Percentiles rank a stretch among this genome's conserved stretches.
Evolutionary conservation across 2,329 filamentous ascomycete genomes (phyloP).

Genomic region (Penicillium sp.): DNA sequence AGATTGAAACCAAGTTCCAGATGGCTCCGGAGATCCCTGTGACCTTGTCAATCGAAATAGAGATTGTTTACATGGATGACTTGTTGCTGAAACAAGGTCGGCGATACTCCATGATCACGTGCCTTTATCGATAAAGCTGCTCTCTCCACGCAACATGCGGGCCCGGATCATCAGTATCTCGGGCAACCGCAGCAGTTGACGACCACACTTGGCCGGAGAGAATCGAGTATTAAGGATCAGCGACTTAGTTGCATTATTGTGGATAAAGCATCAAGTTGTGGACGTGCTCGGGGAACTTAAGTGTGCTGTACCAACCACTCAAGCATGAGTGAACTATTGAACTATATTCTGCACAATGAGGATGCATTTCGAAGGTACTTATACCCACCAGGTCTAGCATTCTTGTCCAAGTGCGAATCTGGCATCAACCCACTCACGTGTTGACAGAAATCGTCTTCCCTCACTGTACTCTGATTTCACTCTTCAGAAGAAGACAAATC

Average conservation of each 20-base stretch:
- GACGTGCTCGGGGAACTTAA: too few relatives aligned
- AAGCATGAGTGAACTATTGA: constrained; percentile 55
- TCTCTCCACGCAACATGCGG: background rate
- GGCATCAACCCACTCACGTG: background rate
- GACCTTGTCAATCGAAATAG: background rate
- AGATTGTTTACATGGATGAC: too few relatives aligned
- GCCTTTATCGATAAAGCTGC: constrained; percentile 26
- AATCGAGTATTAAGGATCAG: too few relatives aligned
- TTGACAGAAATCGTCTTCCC: constrained; percentile 62
- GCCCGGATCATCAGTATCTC: constrained; percentile 2
- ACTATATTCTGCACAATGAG: constrained; percentile 58
- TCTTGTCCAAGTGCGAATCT: background rate
- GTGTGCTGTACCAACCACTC: background rate
- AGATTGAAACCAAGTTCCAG: too few relatives aligned
- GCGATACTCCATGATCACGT: constrained; percentile 13
- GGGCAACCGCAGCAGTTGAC: background rate
- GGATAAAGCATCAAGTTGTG: too few relatives aligned
- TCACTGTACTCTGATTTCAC: constrained; percentile 87
- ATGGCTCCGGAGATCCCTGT: background rate
- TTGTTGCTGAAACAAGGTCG: too few relatives aligned
- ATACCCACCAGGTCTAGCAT: too few relatives aligned
- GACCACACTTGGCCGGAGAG: too few relatives aligned
- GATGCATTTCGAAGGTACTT: constrained; percentile 52
- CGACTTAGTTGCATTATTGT: too few relatives aligned
- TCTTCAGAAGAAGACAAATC: constrained; percentile 67